These are phyloP conservation scores for Viola odorata DNA, from an alignment of 345 rosid genomes.

Conservation along the genomic window DNA sequence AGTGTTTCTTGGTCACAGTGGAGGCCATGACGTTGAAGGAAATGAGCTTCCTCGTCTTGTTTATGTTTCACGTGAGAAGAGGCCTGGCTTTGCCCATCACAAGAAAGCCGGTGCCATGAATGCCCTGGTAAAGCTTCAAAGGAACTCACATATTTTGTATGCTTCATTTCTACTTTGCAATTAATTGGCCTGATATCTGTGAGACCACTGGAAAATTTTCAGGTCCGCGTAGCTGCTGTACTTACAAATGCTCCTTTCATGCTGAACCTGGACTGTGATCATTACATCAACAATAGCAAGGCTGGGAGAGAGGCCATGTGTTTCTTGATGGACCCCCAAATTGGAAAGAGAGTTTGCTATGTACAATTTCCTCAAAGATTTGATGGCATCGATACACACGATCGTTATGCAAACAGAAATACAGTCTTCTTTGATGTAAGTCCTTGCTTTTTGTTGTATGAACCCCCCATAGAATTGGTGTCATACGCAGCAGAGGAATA, in stretches of 20 bases:
- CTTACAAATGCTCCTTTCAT: conserved; percentile 35
- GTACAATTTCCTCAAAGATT: conserved; percentile 32
- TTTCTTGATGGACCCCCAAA: conserved; percentile 32
- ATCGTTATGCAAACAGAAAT: conserved; percentile 33
- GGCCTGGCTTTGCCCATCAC: conserved; percentile 44
- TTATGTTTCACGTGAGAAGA: conserved; percentile 32
- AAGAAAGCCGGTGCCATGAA: conserved; percentile 99
- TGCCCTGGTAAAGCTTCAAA: conserved; percentile 56
- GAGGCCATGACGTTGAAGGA: conserved; percentile 31
- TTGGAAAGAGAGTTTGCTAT: conserved; percentile 28
- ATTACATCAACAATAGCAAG: conserved; percentile 30
- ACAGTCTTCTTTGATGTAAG: conserved; percentile 33
- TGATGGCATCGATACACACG: conserved; percentile 28
- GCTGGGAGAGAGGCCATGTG: conserved; percentile 32
- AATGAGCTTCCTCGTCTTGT: conserved; percentile 34
- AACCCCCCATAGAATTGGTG: too few relatives aligned
- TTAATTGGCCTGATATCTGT: neutral
- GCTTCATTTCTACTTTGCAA: neutral
- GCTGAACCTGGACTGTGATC: conserved; percentile 34
- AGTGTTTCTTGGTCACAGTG: conserved; percentile 32
- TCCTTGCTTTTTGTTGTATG: neutral
- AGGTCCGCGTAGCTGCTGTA: conserved; percentile 29
- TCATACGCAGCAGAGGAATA: too few relatives aligned
- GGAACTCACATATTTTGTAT: neutral
- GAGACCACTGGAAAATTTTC: conserved; percentile 7